Evolutionary conservation across 352 stramenopile species (phyloP).

Genomic region (Elongisporangium prolatum): DNA sequence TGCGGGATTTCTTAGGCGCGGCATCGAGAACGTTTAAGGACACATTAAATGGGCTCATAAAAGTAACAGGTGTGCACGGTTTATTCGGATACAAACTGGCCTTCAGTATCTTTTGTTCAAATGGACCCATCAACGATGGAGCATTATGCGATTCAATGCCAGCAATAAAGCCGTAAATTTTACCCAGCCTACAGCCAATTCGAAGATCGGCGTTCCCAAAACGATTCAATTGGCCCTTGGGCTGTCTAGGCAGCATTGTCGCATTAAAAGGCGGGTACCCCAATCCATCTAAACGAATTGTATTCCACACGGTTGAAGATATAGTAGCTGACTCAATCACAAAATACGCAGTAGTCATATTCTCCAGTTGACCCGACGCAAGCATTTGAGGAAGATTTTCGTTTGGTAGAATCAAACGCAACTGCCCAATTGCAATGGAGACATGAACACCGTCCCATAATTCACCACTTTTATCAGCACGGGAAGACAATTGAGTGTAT

Average conservation of each 20-base stretch:
- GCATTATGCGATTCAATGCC: slow-evolving; percentile 4
- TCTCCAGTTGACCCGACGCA: slow-evolving; percentile 4
- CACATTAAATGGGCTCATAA: slow-evolving; percentile 49
- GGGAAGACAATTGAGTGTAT: background rate
- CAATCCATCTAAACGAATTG: slow-evolving; percentile 65
- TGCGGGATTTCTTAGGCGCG: slow-evolving; percentile 1
- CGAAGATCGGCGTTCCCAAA: slow-evolving; percentile 35
- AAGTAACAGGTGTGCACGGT: slow-evolving; percentile 5
- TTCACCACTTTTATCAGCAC: background rate
- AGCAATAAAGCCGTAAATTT: slow-evolving; percentile 44
- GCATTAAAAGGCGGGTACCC: slow-evolving; percentile 76
- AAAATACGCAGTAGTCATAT: slow-evolving; percentile 26
- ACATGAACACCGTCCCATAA: slow-evolving; percentile 28
- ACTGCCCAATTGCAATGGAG: slow-evolving; percentile 38
- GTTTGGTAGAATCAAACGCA: slow-evolving; percentile 49
- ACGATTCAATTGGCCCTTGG: slow-evolving; percentile 36
- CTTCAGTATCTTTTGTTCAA: background rate
- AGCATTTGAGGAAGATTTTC: slow-evolving; percentile 30
- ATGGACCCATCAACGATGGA: background rate
- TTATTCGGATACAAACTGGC: background rate
- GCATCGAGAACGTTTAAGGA: slow-evolving; percentile 31
- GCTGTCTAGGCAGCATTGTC: slow-evolving; percentile 47
- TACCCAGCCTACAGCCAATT: slow-evolving; percentile 38
- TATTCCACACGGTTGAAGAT: slow-evolving; percentile 31
- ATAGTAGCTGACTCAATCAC: slow-evolving; percentile 47